A percentile compares a stretch with the other conserved stretches of the same genome.
Evolutionary conservation across 345 rosid species (phyloP).

Genomic region (Pistacia atlantica): DNA sequence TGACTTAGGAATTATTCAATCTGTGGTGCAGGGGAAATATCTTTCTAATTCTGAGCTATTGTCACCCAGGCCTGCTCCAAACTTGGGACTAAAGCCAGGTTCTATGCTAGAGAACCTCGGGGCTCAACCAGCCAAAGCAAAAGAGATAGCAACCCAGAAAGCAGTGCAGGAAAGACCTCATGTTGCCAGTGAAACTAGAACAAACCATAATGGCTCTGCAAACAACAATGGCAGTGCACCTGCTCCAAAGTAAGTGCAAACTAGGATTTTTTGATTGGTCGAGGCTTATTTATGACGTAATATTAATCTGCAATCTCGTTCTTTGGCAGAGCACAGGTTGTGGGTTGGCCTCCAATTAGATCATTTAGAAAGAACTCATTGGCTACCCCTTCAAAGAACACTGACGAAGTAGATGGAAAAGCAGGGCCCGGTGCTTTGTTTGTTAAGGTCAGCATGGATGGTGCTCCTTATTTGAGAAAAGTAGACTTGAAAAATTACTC

Average conservation of each 20-base stretch:
- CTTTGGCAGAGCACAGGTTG: conserved; percentile 64
- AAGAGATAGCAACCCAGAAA: conserved; percentile 39
- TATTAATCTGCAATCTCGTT: conserved; percentile 4
- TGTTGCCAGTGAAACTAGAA: conserved; percentile 30
- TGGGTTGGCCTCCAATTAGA: conserved; percentile 83
- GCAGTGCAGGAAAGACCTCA: conserved; percentile 39
- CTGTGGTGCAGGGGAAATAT: conserved; percentile 51
- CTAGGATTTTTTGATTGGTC: not conserved
- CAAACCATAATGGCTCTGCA: conserved; percentile 27
- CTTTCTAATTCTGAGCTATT: conserved; percentile 37
- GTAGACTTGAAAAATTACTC: conserved; percentile 61
- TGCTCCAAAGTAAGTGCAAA: conserved; percentile 54
- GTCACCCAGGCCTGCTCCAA: conserved; percentile 51
- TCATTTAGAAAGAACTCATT: conserved; percentile 67
- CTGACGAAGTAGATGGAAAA: conserved; percentile 67
- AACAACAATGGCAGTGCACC: conserved; percentile 44
- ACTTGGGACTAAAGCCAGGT: conserved; percentile 50
- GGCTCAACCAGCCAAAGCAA: conserved; percentile 41
- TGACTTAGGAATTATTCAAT: conserved; percentile 25
- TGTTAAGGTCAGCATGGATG: conserved; percentile 81
- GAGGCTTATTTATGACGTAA: not conserved
- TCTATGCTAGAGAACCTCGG: conserved; percentile 51
- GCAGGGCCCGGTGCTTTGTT: conserved; percentile 56
- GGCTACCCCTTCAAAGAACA: conserved; percentile 56
- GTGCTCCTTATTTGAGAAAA: conserved; percentile 78